These are phyloP conservation scores for Fusarium domesticum DNA, from an alignment of 2,329 filamentous ascomycete species.

Conservation along the genomic window DNA sequence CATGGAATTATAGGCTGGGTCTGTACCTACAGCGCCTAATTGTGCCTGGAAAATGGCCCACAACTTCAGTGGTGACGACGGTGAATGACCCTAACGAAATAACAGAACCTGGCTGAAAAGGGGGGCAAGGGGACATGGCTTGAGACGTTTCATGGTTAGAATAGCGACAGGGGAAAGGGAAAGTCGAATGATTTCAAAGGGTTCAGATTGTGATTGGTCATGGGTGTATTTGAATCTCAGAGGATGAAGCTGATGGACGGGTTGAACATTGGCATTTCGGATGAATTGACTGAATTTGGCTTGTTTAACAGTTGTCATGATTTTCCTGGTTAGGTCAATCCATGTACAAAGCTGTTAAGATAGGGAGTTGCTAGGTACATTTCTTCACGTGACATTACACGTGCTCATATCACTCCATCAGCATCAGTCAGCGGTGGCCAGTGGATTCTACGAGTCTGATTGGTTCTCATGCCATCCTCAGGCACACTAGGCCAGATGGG, in stretches of 20 bases:
- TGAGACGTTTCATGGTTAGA: slow-evolving; percentile 47
- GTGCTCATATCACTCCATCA: slow-evolving; percentile 1
- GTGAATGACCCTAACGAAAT: slow-evolving; percentile 17
- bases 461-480: slow-evolving; percentile 4
- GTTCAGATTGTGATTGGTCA: slow-evolving; percentile 18
- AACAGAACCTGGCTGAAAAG: slow-evolving; percentile 16
- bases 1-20: no score
- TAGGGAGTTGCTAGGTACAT: slow-evolving; percentile 3
- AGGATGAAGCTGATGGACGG: background rate
- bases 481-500: slow-evolving; percentile 18
- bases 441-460: slow-evolving; percentile 8
- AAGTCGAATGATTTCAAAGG: slow-evolving; percentile 25
- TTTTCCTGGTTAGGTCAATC: no score
- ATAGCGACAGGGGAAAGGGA: slow-evolving; percentile 20
- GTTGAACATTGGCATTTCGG: background rate
- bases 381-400: slow-evolving; percentile 6
- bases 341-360: no score
- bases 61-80: slow-evolving; percentile 19
- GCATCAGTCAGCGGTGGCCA: slow-evolving; percentile 7
- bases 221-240: no score
- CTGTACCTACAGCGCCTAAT: no score
- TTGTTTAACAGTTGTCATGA: background rate
- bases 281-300: background rate
- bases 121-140: slow-evolving; percentile 5
- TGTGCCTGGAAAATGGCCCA: slow-evolving; percentile 19